A percentile compares a stretch with the other conserved stretches of the same genome.
These are phyloP conservation scores for Lactifluus rugatus DNA, from an alignment of 768 basidiomycete species.

Conservation along the genomic window DNA sequence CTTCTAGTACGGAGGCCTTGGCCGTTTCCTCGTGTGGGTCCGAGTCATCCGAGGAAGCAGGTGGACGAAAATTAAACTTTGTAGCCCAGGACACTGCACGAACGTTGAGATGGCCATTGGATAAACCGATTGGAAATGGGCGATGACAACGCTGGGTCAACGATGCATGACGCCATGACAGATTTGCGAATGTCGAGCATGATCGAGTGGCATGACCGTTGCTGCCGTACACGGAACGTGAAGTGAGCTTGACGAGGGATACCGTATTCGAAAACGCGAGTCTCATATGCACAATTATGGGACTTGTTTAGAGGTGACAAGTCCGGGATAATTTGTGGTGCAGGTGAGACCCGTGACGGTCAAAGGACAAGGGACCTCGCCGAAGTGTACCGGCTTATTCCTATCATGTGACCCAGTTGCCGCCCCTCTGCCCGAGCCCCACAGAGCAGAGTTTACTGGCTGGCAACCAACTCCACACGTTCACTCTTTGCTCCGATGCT, in stretches of 20 bases:
- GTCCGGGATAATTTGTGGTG: too few species aligned
- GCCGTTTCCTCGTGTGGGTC: constrained; percentile 55
- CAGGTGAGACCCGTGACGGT: too few species aligned
- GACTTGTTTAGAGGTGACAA: background rate
- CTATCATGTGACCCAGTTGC: constrained; percentile 6
- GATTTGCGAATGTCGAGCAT: background rate
- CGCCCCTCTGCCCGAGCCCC: too few species aligned
- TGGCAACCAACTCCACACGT: too few species aligned
- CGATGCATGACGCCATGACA: constrained; percentile 12
- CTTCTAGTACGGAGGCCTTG: constrained; percentile 66
- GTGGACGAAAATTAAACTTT: constrained; percentile 20
- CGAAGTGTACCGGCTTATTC: background rate
- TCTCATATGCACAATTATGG: constrained; percentile 29
- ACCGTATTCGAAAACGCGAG: constrained; percentile 28
- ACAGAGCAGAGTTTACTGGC: too few species aligned
- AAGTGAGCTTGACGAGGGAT: constrained; percentile 1
- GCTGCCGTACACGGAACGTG: constrained; percentile 3
- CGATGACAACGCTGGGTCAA: background rate
- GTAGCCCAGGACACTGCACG: constrained; percentile 26
- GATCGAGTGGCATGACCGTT: constrained; percentile 5
- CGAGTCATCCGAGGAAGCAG: constrained; percentile 18
- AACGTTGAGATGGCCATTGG: background rate
- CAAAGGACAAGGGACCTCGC: too few species aligned
- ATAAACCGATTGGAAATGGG: background rate
- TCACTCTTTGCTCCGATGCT: background rate